Evolutionary conservation across 768 basidiomycete species (phyloP).

Genomic region (Trametes meyenii): DNA sequence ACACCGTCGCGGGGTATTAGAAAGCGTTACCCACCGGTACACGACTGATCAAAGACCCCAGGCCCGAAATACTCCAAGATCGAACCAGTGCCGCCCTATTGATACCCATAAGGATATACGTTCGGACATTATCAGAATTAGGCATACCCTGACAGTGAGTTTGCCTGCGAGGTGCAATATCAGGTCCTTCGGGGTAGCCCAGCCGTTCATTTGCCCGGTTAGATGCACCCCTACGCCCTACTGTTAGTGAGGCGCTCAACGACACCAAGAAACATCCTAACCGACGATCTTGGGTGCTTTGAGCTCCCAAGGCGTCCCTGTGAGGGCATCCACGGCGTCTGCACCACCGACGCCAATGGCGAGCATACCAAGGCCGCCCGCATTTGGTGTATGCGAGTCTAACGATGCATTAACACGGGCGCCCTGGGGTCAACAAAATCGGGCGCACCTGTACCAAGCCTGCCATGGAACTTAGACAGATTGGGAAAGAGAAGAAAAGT

Average conservation of each 20-base stretch:
- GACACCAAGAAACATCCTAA: conserved; percentile 36
- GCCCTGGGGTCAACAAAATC: background rate
- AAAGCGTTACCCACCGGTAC: conserved; percentile 64
- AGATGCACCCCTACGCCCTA: conserved; percentile 72
- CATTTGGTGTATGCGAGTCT: conserved; percentile 99
- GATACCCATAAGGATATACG: background rate
- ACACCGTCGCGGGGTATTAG: background rate
- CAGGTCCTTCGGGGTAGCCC: conserved; percentile 95
- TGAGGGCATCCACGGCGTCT: conserved; percentile 98
- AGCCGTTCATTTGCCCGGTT: conserved; percentile 83
- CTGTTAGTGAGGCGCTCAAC: too few relatives aligned
- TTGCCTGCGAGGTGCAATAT: conserved; percentile 94
- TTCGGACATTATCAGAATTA: background rate
- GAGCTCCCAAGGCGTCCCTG: conserved; percentile 96
- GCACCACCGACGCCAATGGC: conserved; percentile 99
- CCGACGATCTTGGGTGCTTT: conserved; percentile 88
- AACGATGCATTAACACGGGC: conserved; percentile 1
- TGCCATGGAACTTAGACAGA: conserved; percentile 32
- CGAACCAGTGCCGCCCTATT: conserved; percentile 90
- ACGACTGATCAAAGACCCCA: conserved; percentile 86
- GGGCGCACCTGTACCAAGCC: conserved; percentile 77
- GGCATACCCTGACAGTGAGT: conserved; percentile 84
- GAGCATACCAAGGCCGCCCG: conserved; percentile 93
- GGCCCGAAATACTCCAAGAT: conserved; percentile 98
- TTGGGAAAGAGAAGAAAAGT: conserved; percentile 6